Evolutionary conservation across 257 asterid genomes (phyloP), one percentile per base, ranked within the genome.

Genomic region (Schizonepeta tenuifolia): DNA sequence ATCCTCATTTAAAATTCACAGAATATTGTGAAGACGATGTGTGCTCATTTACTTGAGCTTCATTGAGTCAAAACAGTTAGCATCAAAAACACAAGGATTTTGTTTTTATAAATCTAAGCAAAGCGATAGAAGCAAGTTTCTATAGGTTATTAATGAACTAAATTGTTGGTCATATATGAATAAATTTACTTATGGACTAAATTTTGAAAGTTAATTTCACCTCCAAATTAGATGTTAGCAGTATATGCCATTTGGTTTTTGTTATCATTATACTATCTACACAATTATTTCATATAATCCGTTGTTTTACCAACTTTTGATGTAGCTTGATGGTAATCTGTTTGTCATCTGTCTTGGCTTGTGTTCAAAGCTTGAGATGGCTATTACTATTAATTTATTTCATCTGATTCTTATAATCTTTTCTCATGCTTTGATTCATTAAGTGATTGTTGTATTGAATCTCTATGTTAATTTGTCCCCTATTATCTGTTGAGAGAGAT

Each of bases 291-390:
- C 6, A 20, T 55, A 15, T 17, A 58, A 40, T 26, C 28, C 31
- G 5, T 9, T 40, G 31, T n/a, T 12, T 69, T 62, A 50, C 64
- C 40, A 47, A 31, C 47, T 14, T 72, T 50, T 49, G 75, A 46
- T 17, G 53, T 20, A 47, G 53, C 61, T 46, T 58, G 68, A 20
- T 43, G 31, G 28, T 11, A 44, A 26, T 59, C 14, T 26, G 20
- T 36, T 58, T 44, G 2, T 18, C 33, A 46, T 15, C 40, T 17
- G 46, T 57, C 75, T 58, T 43, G 58, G 43, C 51, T 5, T 57
- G 14, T 15, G 31, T 3, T 70, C 9, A 41, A 40, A 54, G 31
- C 66, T 56, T 57, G 43, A 31, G 41, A 7, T 41, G 14, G 56
- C 28, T 43, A n/a, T 65, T 24, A 44, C 26, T 14, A 65, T 65